phyloP scores from a whole-genome alignment of 2,329 filamentous ascomycete species.

The Arthrobotrys entomopaga region DNA sequence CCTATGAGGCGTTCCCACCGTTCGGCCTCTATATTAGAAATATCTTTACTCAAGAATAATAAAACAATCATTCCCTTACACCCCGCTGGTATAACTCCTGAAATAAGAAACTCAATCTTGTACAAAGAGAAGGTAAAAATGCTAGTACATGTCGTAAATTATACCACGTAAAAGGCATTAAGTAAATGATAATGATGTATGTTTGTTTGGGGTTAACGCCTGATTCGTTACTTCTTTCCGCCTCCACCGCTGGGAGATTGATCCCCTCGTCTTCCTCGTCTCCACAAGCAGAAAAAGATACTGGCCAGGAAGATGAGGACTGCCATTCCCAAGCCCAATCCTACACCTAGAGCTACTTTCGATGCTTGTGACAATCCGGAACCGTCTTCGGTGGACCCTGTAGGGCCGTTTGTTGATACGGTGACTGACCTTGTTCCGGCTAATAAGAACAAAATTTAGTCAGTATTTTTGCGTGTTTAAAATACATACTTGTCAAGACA shows the following conservation, averaged over 20 bases:
- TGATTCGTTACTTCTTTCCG: conserved; percentile 16
- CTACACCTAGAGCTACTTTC: conserved; percentile 45
- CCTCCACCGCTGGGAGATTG: conserved; percentile 4
- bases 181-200: neutral
- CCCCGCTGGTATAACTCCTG: conserved; percentile 49
- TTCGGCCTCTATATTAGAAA: conserved; percentile 31
- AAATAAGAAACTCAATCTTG: conserved; percentile 46
- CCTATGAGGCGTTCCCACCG: no score
- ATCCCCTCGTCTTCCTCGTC: conserved; percentile 15
- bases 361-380: conserved; percentile 33
- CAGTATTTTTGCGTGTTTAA: neutral
- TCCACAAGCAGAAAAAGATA: conserved; percentile 45
- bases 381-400: neutral
- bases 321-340: conserved; percentile 25
- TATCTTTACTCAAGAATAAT: conserved; percentile 3
- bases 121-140: conserved; percentile 39
- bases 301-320: conserved; percentile 43
- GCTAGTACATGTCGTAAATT: conserved; percentile 47
- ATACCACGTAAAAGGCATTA: conserved; percentile 47
- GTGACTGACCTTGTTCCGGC: no score
- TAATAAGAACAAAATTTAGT: no score
- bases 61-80: conserved; percentile 34
- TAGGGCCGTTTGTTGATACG: no score
- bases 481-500: neutral
- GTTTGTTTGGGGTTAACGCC: conserved; percentile 7